Conservation (phyloP, 164 flowering plant genomes). For the Stephania cephalantha region DNA sequence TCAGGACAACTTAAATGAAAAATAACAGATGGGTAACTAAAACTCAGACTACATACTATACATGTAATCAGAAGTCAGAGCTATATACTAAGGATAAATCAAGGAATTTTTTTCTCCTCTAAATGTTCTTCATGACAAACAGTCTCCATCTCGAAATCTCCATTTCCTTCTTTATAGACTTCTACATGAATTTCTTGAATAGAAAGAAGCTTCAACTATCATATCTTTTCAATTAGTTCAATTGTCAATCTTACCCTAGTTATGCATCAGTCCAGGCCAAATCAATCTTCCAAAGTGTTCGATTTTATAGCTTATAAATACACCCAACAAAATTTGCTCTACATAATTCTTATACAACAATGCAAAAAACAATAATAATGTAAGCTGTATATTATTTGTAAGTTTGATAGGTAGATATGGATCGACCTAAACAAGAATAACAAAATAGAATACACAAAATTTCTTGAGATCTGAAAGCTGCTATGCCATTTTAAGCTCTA, state of each 20-base stretch:
- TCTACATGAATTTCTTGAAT: not conserved
- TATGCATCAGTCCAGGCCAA: not conserved
- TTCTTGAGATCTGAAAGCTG: not conserved
- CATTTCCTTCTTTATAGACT: not conserved
- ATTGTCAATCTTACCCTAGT: not conserved
- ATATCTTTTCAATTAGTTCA: not conserved
- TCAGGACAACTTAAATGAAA: too few relatives aligned
- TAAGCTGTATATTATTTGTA: not conserved
- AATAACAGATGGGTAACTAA: too few relatives aligned
- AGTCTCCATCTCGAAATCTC: not conserved
- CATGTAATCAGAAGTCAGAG: too few relatives aligned
- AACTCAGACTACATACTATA: too few relatives aligned
- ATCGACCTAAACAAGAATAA: not conserved
- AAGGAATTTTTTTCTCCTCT: too few relatives aligned
- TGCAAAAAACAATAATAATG: too few relatives aligned
- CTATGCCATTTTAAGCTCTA: not conserved
- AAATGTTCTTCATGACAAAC: not conserved
- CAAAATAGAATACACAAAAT: not conserved
- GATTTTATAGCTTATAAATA: not conserved
- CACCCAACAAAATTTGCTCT: too few relatives aligned
- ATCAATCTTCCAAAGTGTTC: not conserved
- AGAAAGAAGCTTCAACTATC: not conserved
- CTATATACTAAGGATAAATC: too few relatives aligned
- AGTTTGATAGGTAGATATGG: not conserved
- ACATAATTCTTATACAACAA: too few relatives aligned